These are phyloP conservation scores for Gossypium bickii DNA, from an alignment of 345 rosid genomes.

Conservation along the genomic window DNA sequence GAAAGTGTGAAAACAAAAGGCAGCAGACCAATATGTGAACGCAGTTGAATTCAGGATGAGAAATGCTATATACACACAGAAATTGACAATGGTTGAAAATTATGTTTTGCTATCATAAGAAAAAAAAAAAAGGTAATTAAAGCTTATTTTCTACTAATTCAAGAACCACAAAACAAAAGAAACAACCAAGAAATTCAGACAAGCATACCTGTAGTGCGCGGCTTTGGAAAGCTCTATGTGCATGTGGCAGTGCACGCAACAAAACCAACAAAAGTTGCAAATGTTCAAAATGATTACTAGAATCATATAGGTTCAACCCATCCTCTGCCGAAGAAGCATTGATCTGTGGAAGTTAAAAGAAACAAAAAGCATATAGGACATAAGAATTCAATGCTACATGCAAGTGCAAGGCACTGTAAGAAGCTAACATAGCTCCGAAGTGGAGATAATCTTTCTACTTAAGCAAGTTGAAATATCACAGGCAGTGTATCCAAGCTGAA, in stretches of 20 bases:
- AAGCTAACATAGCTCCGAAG: neutral
- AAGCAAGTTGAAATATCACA: conserved; percentile 6
- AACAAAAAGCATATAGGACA: neutral
- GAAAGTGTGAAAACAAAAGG: conserved; percentile 18
- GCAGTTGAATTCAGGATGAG: neutral
- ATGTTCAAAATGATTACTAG: conserved; percentile 91
- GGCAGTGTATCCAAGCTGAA: neutral
- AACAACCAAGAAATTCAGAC: neutral
- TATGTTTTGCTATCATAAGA: neutral
- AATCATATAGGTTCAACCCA: conserved; percentile 82
- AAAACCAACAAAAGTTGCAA: conserved; percentile 84
- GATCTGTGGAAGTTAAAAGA: conserved; percentile 48
- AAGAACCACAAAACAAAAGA: neutral
- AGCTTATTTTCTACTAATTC: neutral
- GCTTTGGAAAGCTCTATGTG: conserved; percentile 73
- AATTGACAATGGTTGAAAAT: neutral
- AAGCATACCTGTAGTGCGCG: conserved; percentile 79
- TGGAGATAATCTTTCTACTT: neutral
- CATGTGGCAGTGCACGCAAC: conserved; percentile 80
- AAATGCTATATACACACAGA: conserved; percentile 1
- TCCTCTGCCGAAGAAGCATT: conserved; percentile 92
- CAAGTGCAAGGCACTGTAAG: neutral
- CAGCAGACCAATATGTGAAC: neutral
- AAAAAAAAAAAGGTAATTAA: neutral
- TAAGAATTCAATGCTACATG: neutral